Evolutionary conservation across 306 rosid species (phyloP).

Genomic region (Quercus robur): DNA sequence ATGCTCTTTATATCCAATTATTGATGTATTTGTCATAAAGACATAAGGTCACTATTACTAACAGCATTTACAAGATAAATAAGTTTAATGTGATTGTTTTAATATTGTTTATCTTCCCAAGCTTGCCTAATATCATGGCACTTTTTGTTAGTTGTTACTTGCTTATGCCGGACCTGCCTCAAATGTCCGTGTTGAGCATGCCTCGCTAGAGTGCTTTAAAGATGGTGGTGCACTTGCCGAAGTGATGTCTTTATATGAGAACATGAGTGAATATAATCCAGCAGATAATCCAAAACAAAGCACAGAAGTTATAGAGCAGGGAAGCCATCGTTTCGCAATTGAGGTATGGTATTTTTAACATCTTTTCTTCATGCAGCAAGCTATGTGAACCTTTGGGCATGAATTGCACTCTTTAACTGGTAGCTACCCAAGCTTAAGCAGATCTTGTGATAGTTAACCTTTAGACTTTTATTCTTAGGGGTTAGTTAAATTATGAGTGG

Average conservation of each 20-base stretch:
- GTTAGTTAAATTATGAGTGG: background rate
- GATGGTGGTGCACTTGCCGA: constrained; percentile 87
- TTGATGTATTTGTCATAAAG: too few species aligned
- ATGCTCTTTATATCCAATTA: too few species aligned
- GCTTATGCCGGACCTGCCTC: constrained; percentile 94
- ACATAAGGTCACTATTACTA: too few species aligned
- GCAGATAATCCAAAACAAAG: constrained; percentile 30
- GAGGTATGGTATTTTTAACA: constrained; percentile 43
- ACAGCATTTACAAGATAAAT: background rate
- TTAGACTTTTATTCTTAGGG: background rate
- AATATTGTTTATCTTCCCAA: background rate
- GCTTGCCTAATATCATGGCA: constrained; percentile 12
- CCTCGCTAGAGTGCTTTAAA: constrained; percentile 57
- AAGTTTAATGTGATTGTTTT: background rate
- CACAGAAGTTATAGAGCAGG: constrained; percentile 31
- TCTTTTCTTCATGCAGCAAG: constrained; percentile 2
- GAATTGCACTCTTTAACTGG: constrained; percentile 6
- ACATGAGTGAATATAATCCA: constrained; percentile 30
- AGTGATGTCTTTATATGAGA: constrained; percentile 68
- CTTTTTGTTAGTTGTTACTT: constrained; percentile 54
- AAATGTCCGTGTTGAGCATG: constrained; percentile 75
- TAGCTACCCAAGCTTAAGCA: background rate
- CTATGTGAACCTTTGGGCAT: constrained; percentile 7
- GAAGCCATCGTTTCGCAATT: constrained; percentile 42
- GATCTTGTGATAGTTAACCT: constrained; percentile 1